These are phyloP conservation scores for Starmerella cellae DNA, from an alignment of 805 yeast genomes.

Conservation along the genomic window DNA sequence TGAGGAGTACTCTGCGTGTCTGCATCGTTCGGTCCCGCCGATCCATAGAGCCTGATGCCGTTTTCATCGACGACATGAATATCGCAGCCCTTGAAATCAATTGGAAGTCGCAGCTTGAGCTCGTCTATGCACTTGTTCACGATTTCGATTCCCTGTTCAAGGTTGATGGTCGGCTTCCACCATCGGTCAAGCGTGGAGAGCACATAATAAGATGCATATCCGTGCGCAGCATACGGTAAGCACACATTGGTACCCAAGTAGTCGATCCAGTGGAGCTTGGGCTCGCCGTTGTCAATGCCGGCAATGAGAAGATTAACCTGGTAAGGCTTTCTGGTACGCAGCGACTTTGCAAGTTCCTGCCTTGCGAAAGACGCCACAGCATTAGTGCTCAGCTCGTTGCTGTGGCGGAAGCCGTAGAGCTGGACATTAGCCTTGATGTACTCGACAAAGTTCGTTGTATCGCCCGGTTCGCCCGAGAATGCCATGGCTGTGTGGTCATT, in stretches of 20 bases:
- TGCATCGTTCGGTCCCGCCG: background rate
- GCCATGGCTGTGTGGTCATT: conserved; percentile 73
- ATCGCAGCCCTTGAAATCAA: conserved; percentile 81
- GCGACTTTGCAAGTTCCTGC: conserved; percentile 70
- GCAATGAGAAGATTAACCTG: conserved; percentile 87
- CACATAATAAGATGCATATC: conserved; percentile 94
- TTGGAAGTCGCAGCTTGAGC: conserved; percentile 71
- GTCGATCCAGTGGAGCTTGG: conserved; percentile 78
- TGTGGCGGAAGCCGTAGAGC: conserved; percentile 74
- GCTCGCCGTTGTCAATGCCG: conserved; percentile 56
- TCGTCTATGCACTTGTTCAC: conserved; percentile 64
- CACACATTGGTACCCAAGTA: conserved; percentile 84
- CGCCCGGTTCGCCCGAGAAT: conserved; percentile 92
- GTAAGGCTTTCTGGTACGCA: conserved; percentile 89
- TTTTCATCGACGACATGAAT: conserved; percentile 54
- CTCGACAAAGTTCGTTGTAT: conserved; percentile 89
- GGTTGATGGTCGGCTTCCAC: conserved; percentile 60
- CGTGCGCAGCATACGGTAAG: conserved; percentile 94
- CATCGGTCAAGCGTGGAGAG: conserved; percentile 83
- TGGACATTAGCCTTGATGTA: conserved; percentile 86
- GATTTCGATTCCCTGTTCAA: conserved; percentile 66
- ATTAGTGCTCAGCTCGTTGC: conserved; percentile 64
- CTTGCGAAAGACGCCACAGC: conserved; percentile 84
- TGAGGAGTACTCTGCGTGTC: background rate
- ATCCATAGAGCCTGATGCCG: conserved; percentile 32